A percentile compares a stretch with the other conserved stretches of the same genome.
Evolutionary conservation across 202 grass and related monocot species (phyloP).

Genomic region (Brachypodium distachyon): DNA sequence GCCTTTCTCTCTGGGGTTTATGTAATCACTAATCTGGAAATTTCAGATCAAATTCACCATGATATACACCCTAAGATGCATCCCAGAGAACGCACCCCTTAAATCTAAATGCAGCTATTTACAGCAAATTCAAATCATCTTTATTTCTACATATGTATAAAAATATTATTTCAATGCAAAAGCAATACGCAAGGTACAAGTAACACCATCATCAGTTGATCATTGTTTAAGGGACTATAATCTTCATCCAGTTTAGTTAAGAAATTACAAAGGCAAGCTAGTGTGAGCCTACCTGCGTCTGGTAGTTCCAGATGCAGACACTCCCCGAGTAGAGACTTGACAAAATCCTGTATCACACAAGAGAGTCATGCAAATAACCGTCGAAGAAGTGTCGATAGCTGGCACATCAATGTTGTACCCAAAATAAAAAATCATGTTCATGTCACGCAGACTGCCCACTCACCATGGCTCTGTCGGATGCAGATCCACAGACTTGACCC

Average conservation of each 20-base stretch:
- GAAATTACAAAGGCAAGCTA: no score
- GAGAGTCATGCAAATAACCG: not conserved
- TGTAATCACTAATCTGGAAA: not conserved
- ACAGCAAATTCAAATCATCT: no score
- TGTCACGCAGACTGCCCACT: not conserved
- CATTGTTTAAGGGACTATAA: no score
- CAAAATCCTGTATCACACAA: conserved; percentile 51
- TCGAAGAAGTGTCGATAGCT: not conserved
- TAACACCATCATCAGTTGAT: no score
- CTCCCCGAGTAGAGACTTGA: conserved; percentile 70
- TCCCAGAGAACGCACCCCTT: not conserved
- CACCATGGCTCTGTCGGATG: conserved; percentile 78
- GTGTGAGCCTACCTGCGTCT: conserved; percentile 57
- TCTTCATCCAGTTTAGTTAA: no score
- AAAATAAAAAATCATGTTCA: not conserved
- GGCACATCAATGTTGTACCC: not conserved
- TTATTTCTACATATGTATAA: not conserved
- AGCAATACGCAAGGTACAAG: no score
- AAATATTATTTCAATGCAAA: not conserved
- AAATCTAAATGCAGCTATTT: not conserved
- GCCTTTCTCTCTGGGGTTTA: not conserved
- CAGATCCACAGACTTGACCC: conserved; percentile 85
- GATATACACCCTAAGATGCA: not conserved
- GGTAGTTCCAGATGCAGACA: conserved; percentile 76
- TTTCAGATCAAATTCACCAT: not conserved